Evolutionary conservation across 2,329 filamentous ascomycete genomes (phyloP).

Genomic region (Alternaria dauci): DNA sequence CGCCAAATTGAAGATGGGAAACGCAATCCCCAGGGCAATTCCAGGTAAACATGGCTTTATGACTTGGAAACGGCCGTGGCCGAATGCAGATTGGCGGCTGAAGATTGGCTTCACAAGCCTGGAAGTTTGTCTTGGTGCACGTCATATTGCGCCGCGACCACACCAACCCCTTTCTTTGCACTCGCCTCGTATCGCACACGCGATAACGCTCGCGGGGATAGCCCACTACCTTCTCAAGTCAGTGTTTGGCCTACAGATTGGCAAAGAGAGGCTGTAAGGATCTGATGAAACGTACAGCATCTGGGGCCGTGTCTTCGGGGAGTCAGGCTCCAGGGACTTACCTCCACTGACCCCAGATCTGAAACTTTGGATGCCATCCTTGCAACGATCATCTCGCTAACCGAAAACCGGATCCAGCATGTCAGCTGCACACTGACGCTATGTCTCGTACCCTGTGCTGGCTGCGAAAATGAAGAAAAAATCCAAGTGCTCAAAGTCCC

Average conservation of each 20-base stretch:
- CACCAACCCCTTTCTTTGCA: slow-evolving; percentile 26
- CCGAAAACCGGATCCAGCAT: slow-evolving; percentile 12
- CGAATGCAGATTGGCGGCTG: slow-evolving; percentile 23
- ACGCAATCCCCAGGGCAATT: slow-evolving; percentile 16
- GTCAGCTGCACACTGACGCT: slow-evolving; percentile 25
- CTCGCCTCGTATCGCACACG: slow-evolving; percentile 1
- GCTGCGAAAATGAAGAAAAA: background rate
- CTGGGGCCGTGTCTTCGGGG: background rate
- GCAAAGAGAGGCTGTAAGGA: background rate
- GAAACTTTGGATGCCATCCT: slow-evolving; percentile 13
- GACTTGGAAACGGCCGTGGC: slow-evolving; percentile 22
- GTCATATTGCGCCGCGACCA: slow-evolving; percentile 27
- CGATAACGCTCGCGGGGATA: background rate
- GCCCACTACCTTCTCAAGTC: background rate
- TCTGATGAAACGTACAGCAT: slow-evolving; percentile 5
- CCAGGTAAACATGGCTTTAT: slow-evolving; percentile 34
- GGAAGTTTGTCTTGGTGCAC: slow-evolving; percentile 33
- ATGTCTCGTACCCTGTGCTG: slow-evolving; percentile 3
- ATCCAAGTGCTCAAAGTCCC: no score
- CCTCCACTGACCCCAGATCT: slow-evolving; percentile 8
- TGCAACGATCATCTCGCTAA: slow-evolving; percentile 26
- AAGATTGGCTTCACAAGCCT: slow-evolving; percentile 27
- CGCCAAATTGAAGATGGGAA: slow-evolving; percentile 16
- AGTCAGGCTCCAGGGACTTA: slow-evolving; percentile 4
- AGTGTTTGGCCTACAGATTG: background rate